A percentile compares a stretch with the other conserved stretches of the same genome.
These are phyloP conservation scores for Rubia peregrina DNA, from an alignment of 305 asterid species.

Conservation along the genomic window DNA sequence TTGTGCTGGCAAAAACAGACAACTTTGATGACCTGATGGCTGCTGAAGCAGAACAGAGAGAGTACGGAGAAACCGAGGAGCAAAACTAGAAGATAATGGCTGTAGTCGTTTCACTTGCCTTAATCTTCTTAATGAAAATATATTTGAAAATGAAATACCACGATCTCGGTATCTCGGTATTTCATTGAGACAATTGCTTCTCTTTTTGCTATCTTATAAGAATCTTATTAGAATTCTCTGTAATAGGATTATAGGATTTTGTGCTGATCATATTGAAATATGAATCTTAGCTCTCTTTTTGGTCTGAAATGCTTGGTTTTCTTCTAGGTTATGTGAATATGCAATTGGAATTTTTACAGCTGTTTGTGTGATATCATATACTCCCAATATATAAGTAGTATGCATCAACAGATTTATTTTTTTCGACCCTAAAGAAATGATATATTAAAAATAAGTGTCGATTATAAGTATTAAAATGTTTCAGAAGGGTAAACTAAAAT, in stretches of 20 bases:
- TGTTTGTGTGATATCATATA: too few relatives aligned
- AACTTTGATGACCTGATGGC: conserved; percentile 74
- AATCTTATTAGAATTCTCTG: not conserved
- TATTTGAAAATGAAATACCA: not conserved
- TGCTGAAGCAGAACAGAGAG: conserved; percentile 65
- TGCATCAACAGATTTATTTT: too few relatives aligned
- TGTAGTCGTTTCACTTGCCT: conserved; percentile 3
- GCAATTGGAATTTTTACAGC: not conserved
- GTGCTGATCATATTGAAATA: not conserved
- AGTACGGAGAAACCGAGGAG: conserved; percentile 23
- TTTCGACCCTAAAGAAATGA: too few relatives aligned
- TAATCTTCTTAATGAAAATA: not conserved
- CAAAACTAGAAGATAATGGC: conserved; percentile 16
- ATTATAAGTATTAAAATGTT: not conserved
- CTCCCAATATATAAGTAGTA: too few relatives aligned
- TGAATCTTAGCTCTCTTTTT: conserved; percentile 2
- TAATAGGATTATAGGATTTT: not conserved
- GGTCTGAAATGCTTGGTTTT: not conserved
- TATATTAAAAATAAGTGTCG: too few relatives aligned
- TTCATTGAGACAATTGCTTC: not conserved
- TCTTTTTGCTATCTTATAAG: not conserved
- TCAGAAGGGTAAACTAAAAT: not conserved
- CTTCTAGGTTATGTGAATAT: not conserved
- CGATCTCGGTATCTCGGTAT: not conserved
- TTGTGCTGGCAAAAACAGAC: conserved; percentile 61